These are phyloP conservation scores for Cladosporium colombiae DNA, from an alignment of 2,329 filamentous ascomycete genomes.

Conservation along the genomic window DNA sequence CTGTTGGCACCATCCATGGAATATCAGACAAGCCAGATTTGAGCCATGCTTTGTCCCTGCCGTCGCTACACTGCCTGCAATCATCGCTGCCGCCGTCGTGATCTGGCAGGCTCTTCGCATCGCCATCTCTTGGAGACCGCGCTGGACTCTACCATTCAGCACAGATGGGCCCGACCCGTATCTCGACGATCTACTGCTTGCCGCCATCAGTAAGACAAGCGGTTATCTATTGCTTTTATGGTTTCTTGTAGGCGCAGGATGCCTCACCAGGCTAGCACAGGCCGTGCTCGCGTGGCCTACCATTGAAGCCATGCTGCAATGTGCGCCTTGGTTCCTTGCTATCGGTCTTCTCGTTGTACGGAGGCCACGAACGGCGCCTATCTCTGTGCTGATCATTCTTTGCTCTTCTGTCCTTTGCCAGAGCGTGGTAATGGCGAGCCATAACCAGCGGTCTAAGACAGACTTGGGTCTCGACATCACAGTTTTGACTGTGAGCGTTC, in stretches of 20 bases:
- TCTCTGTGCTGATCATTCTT: constrained; percentile 29
- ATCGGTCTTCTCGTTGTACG: constrained; percentile 28
- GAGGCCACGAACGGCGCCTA: constrained; percentile 33
- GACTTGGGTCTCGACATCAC: constrained; percentile 37
- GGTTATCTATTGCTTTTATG: constrained; percentile 25
- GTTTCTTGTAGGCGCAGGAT: constrained; percentile 24
- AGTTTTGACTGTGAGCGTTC: constrained; percentile 43
- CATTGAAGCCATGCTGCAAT: constrained; percentile 20
- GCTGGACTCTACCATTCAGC: constrained; percentile 56
- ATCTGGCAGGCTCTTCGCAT: constrained; percentile 39
- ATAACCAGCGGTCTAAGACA: constrained; percentile 21
- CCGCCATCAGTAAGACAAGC: constrained; percentile 35
- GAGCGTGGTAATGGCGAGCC: constrained; percentile 28
- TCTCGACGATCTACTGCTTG: constrained; percentile 27
- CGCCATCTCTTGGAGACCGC: constrained; percentile 42
- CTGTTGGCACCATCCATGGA: constrained; percentile 36
- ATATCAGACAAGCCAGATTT: constrained; percentile 42
- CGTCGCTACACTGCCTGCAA: constrained; percentile 41
- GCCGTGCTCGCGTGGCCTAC: constrained; percentile 17
- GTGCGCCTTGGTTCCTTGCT: constrained; percentile 30
- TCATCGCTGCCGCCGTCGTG: constrained; percentile 41
- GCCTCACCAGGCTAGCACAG: constrained; percentile 26
- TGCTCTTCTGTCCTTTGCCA: constrained; percentile 28
- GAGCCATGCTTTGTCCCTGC: constrained; percentile 44
- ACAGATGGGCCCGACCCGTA: constrained; percentile 39